A percentile compares a stretch with the other conserved stretches of the same genome.
These are phyloP conservation scores for Leptographium lundbergii DNA, from an alignment of 2,329 filamentous ascomycete species.

Conservation along the genomic window DNA sequence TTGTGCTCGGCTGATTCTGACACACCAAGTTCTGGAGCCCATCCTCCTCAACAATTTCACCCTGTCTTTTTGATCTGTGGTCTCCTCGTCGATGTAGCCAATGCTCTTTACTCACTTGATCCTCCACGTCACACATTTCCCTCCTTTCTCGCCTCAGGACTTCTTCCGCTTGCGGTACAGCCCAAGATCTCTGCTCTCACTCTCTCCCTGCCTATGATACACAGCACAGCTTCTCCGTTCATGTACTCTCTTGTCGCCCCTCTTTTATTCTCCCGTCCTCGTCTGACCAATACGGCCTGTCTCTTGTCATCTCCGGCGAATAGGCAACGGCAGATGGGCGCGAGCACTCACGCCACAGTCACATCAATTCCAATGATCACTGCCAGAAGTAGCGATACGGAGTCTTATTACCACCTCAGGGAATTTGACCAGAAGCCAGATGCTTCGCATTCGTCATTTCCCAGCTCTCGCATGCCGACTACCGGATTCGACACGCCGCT, in stretches of 20 bases:
- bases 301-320: not conserved
- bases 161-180: not conserved
- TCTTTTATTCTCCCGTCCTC: not conserved
- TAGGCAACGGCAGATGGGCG: not conserved
- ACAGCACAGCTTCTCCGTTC: not conserved
- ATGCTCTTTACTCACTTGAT: not conserved
- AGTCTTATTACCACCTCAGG: conserved; percentile 38
- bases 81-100: not conserved
- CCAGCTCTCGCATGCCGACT: conserved; percentile 44
- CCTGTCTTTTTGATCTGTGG: not conserved
- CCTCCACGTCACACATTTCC: not conserved
- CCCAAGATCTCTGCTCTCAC: not conserved
- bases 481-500: conserved; percentile 34
- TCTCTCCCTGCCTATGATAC: not conserved
- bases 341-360: not conserved
- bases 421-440: conserved; percentile 39
- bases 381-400: conserved; percentile 39
- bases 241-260: not conserved
- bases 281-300: not conserved
- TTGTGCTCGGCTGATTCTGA: not conserved
- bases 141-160: not conserved
- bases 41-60: not conserved
- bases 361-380: conserved; percentile 38
- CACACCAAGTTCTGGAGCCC: not conserved
- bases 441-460: conserved; percentile 24